Percentiles rank a stretch among this genome's conserved stretches.
Evolutionary conservation across 305 asterid genomes (phyloP).

Genomic region (Caryopteris hybrid): DNA sequence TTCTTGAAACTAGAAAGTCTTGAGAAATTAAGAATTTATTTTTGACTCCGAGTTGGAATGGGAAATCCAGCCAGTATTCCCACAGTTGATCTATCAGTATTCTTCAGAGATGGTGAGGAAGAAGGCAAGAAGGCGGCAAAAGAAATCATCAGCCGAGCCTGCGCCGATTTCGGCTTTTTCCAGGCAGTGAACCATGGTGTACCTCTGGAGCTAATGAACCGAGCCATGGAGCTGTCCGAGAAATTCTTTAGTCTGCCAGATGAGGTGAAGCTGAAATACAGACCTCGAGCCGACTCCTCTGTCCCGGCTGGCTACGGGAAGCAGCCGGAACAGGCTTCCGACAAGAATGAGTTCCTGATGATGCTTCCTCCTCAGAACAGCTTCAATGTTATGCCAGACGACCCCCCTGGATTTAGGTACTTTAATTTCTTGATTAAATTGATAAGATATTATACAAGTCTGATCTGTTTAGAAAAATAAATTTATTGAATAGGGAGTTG

Average conservation of each 20-base stretch:
- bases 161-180: constrained; percentile 39
- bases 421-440: neutral
- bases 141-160: constrained; percentile 24
- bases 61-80: constrained; percentile 21
- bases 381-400: constrained; percentile 28
- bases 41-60: neutral
- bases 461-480: too few species aligned
- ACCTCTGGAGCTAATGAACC: constrained; percentile 28
- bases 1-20: too few species aligned
- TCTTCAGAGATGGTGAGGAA: constrained; percentile 18
- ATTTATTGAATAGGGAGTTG: too few species aligned
- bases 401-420: constrained; percentile 27
- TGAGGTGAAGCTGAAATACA: constrained; percentile 29
- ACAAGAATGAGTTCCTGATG: constrained; percentile 34
- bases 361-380: constrained; percentile 33
- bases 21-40: too few species aligned
- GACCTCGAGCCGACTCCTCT: constrained; percentile 19
- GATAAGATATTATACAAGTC: neutral
- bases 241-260: constrained; percentile 27
- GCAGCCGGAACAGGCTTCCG: constrained; percentile 27
- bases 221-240: constrained; percentile 29
- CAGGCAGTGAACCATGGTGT: constrained; percentile 36
- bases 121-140: constrained; percentile 15
- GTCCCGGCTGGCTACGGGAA: constrained; percentile 39
- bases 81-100: constrained; percentile 30